Conservation (phyloP, 805 yeast species). For the Saccharomycopsis sp. region DNA sequence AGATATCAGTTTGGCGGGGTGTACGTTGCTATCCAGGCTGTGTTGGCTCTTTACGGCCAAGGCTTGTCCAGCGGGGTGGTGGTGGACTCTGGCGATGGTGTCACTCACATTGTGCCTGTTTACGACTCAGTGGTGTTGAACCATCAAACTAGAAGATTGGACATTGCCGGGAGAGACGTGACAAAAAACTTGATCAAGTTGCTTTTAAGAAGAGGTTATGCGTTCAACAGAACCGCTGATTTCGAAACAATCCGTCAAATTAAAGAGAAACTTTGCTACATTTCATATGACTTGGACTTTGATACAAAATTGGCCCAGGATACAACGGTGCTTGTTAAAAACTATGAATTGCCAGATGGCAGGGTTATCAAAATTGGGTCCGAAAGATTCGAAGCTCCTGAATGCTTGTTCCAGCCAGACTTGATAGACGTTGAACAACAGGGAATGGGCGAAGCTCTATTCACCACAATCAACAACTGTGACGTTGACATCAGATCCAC, state of each 20-base stretch:
- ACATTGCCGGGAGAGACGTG: slow-evolving; percentile 97
- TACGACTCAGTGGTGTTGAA: slow-evolving; percentile 95
- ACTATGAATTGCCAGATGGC: slow-evolving; percentile 93
- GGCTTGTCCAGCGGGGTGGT: slow-evolving; percentile 96
- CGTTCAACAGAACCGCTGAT: slow-evolving; percentile 97
- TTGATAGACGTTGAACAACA: slow-evolving; percentile 95
- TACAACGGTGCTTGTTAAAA: slow-evolving; percentile 90
- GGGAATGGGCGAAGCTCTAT: slow-evolving; percentile 88
- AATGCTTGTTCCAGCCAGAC: slow-evolving; percentile 92
- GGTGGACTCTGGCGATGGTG: slow-evolving; percentile 98
- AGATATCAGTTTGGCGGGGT: slow-evolving; percentile 86
- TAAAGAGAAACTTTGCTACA: slow-evolving; percentile 92
- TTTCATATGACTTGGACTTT: slow-evolving; percentile 85
- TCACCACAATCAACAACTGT: slow-evolving; percentile 88
- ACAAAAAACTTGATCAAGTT: slow-evolving; percentile 91
- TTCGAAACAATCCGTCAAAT: slow-evolving; percentile 97
- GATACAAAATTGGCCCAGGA: slow-evolving; percentile 84
- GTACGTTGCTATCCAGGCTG: slow-evolving; percentile 95
- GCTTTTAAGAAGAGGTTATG: slow-evolving; percentile 90
- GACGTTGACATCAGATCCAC: slow-evolving; percentile 90
- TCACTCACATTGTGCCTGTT: slow-evolving; percentile 96
- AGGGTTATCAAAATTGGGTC: slow-evolving; percentile 88
- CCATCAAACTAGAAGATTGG: slow-evolving; percentile 84
- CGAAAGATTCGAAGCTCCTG: slow-evolving; percentile 95
- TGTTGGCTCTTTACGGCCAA: slow-evolving; percentile 94